Percentiles rank a stretch among this genome's conserved stretches.
Conservation (phyloP, 805 yeast genomes). For the Scheffersomyces coipomensis region DNA sequence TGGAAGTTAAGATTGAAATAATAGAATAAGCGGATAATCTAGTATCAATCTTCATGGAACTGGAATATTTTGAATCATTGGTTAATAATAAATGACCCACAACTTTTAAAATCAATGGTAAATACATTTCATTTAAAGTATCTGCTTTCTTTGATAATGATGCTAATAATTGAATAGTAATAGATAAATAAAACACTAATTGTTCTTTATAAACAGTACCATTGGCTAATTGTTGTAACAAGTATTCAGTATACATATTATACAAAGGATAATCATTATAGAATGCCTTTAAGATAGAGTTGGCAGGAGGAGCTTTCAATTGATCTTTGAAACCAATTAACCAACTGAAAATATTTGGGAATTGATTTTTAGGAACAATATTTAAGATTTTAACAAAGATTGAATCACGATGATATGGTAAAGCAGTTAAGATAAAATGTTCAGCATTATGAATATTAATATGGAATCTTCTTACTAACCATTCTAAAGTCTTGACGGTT, state of each 20-base stretch:
- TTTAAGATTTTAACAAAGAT: constrained; percentile 75
- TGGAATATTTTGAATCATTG: constrained; percentile 24
- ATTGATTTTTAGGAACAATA: constrained; percentile 52
- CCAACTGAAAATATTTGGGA: constrained; percentile 83
- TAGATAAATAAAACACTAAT: constrained; percentile 75
- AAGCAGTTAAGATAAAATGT: constrained; percentile 60
- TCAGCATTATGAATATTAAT: constrained; percentile 82
- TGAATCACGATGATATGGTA: constrained; percentile 79
- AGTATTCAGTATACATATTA: constrained; percentile 60
- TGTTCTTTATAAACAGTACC: constrained; percentile 64
- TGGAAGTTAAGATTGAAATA: constrained; percentile 71
- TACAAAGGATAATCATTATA: constrained; percentile 63
- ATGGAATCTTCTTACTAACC: constrained; percentile 91
- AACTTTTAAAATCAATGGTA: constrained; percentile 59
- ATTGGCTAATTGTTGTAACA: constrained; percentile 48
- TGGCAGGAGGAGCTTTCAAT: constrained; percentile 62
- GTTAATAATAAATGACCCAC: constrained; percentile 52
- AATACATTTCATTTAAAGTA: constrained; percentile 44
- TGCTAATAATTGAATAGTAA: constrained; percentile 66
- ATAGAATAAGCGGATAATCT: constrained; percentile 85
- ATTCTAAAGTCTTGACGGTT: constrained; percentile 81
- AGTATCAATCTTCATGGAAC: constrained; percentile 44
- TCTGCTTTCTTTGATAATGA: constrained; percentile 49
- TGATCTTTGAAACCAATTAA: constrained; percentile 64
- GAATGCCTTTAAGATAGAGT: constrained; percentile 71